A percentile compares a stretch with the other conserved stretches of the same genome.
phyloP scores from a whole-genome alignment of 495 filamentous ascomycete genomes.

The Neurospora discreta region DNA sequence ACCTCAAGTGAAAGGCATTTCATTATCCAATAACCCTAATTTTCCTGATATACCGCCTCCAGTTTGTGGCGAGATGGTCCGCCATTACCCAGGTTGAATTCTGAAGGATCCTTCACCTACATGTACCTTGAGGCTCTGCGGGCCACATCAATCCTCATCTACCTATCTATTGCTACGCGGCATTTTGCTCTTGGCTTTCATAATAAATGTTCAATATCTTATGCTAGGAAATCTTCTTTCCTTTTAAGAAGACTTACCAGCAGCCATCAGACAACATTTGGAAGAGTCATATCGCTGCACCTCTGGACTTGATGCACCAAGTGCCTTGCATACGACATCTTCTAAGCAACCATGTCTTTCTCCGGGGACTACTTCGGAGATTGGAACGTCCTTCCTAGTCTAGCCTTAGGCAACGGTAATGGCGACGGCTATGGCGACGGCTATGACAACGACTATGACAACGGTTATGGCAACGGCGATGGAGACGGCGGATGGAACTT shows the following conservation, averaged over 20 bases:
- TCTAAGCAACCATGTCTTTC: background rate
- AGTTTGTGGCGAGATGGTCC: background rate
- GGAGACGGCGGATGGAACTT: background rate
- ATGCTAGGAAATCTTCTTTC: too few relatives aligned
- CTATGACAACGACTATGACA: background rate
- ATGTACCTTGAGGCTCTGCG: background rate
- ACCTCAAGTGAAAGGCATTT: background rate
- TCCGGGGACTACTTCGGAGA: background rate
- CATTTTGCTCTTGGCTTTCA: background rate
- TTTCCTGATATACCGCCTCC: background rate
- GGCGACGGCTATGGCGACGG: background rate
- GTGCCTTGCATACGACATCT: background rate
- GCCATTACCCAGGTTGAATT: background rate
- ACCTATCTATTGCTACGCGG: background rate
- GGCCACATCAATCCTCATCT: background rate
- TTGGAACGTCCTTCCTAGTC: background rate
- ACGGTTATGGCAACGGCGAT: background rate
- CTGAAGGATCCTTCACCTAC: background rate
- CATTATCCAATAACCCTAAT: background rate
- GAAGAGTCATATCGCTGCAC: background rate
- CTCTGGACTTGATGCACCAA: background rate
- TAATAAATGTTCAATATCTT: background rate
- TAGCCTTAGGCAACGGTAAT: background rate
- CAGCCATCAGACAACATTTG: background rate
- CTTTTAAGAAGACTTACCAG: background rate